Conservation (phyloP, 139 green algal species). For the Zygnema circumcarinatum region DNA sequence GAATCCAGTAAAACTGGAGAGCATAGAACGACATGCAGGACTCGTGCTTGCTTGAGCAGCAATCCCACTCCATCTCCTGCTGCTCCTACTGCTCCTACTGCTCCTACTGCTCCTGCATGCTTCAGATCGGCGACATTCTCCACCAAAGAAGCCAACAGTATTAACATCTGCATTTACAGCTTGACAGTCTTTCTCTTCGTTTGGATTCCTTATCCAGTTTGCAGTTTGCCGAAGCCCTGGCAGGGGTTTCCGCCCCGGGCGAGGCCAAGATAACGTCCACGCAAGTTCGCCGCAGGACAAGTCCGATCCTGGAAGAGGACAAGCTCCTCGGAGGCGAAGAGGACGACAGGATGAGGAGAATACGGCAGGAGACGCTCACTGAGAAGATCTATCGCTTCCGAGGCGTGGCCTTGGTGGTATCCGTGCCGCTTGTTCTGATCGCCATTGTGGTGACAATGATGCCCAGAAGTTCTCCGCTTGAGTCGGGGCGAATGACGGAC, state of each 20-base stretch:
- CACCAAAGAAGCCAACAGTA: too few species aligned
- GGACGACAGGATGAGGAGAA: slow-evolving; percentile 42
- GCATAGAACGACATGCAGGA: too few species aligned
- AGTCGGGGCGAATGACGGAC: neutral
- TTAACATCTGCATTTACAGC: too few species aligned
- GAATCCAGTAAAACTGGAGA: too few species aligned
- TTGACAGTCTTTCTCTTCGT: too few species aligned
- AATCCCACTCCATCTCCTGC: too few species aligned
- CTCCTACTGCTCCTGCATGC: too few species aligned
- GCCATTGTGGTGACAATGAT: slow-evolving; percentile 69
- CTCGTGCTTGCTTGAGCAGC: too few species aligned
- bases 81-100: too few species aligned
- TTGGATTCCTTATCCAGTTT: too few species aligned
- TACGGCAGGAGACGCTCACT: slow-evolving; percentile 37
- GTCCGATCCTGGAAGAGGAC: neutral
- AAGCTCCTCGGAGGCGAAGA: neutral
- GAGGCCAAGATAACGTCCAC: neutral
- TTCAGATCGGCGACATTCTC: too few species aligned
- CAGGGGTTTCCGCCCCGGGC: neutral
- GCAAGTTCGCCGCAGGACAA: neutral
- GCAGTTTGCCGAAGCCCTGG: neutral
- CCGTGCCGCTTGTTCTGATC: slow-evolving; percentile 75
- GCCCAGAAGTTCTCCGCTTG: slow-evolving; percentile 39
- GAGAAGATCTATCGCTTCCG: slow-evolving; percentile 63
- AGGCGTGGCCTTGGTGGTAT: slow-evolving; percentile 70